phyloP scores from a whole-genome alignment of 2,329 filamentous ascomycete genomes.

The Arthrinium puccinioides region DNA sequence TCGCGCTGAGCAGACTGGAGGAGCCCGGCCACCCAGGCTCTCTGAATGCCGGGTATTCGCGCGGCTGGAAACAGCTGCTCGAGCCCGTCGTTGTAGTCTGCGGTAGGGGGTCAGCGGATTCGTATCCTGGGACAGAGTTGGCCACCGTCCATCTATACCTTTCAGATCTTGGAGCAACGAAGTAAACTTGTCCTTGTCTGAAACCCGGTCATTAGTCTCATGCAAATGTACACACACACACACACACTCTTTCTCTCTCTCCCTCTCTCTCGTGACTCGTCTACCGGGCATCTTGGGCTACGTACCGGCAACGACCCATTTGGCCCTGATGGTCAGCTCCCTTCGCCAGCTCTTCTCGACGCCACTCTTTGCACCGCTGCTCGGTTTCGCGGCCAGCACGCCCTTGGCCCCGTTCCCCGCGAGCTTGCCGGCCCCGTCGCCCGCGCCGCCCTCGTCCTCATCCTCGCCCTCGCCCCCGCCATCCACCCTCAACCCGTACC shows the following conservation, averaged over 20 bases:
- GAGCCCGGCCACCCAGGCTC: constrained; percentile 38
- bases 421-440: not conserved
- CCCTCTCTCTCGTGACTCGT: too few species aligned
- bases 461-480: constrained; percentile 1
- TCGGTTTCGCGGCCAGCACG: not conserved
- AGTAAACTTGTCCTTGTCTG: constrained; percentile 38
- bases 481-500: constrained; percentile 32
- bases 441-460: not conserved
- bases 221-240: too few species aligned
- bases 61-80: constrained; percentile 37
- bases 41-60: constrained; percentile 32
- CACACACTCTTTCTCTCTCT: too few species aligned
- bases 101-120: not conserved
- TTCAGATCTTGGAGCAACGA: constrained; percentile 31
- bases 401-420: constrained; percentile 9
- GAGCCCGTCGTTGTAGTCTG: constrained; percentile 40
- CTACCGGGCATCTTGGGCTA: too few species aligned
- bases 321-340: constrained; percentile 27
- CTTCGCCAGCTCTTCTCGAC: constrained; percentile 25
- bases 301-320: constrained; percentile 36
- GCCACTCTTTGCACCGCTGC: constrained; percentile 8
- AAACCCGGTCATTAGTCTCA: not conserved
- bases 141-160: constrained; percentile 16
- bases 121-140: not conserved
- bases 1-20: constrained; percentile 36